Base-by-base conservation (phyloP, 345 rosid species). In the Heritiera littoralis region DNA sequence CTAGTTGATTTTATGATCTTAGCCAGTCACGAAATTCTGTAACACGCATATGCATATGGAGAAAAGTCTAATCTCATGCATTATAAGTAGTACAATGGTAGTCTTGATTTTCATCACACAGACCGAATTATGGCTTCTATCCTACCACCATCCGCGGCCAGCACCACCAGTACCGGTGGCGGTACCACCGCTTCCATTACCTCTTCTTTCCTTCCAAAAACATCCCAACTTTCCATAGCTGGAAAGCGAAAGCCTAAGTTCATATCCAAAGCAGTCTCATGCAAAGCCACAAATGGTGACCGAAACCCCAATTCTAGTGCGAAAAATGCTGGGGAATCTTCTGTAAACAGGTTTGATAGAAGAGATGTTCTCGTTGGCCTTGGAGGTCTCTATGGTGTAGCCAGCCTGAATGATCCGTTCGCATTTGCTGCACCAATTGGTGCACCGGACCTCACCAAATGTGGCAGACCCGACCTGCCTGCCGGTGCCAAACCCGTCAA, bases 331-430 rank as follows among this genome's bases (percentile, higher is more conserved):
- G 77, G 46, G 64, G 35, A 66, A 28, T n/a, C 56, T 58, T 35
- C 59, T 18, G 18, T 60, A 9, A 70, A 59, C 72, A 85, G 77
- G 79, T 32, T 84, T 64, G 87, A 87, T 35, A 61, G 92, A 82
- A 87, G 95, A 66, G 87, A 91, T 35, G 75, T 88, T 41, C 90
- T 88, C 30, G 20, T 91, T n/a, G 89, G 90, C 23, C 79, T 89
- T 1, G 90, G 92, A 9, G 94, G 91, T 20, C 79, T 91, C 1
- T 88, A 81, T 35, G 88, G 89, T 14, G 87, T 83, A 5, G 59
- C 87, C 9, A 76, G 81, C 41, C 59, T 88, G 6, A 67, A 43
- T 6, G 81, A 84, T 3, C 84, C 84, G 8, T 66, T 83, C 1
- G 92, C 90, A 23, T 72, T 83, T 0, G 90, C 90, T 0, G 79